phyloP scores from a whole-genome alignment of 129 eudicot genomes.

The Chrysanthemum seticuspe region DNA sequence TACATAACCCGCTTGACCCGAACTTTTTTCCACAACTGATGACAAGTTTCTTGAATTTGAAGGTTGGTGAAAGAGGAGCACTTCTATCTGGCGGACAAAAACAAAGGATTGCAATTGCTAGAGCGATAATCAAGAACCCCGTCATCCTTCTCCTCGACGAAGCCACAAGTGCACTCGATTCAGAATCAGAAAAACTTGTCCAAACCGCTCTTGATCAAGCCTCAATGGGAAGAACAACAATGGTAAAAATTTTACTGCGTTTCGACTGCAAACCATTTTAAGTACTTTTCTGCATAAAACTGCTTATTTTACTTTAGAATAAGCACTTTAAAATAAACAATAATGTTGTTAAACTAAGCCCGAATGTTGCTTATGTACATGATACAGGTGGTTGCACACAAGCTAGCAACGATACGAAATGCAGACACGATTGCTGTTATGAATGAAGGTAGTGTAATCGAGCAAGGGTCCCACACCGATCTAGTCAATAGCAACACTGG shows the following conservation, averaged over 20 bases:
- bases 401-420: constrained; percentile 79
- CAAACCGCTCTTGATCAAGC: constrained; percentile 96
- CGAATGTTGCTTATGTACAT: constrained; percentile 4
- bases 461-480: constrained; percentile 70
- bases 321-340: no score
- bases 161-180: constrained; percentile 98
- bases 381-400: constrained; percentile 85
- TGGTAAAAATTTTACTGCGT: constrained; percentile 40
- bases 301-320: no score
- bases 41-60: constrained; percentile 10
- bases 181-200: constrained; percentile 86
- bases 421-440: constrained; percentile 87
- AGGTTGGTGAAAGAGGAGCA: constrained; percentile 96
- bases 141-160: constrained; percentile 91
- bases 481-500: constrained; percentile 53
- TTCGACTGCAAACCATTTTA: neutral
- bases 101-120: constrained; percentile 85
- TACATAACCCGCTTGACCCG: neutral
- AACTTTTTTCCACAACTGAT: neutral
- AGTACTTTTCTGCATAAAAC: neutral
- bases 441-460: constrained; percentile 58
- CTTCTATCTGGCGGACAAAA: constrained; percentile 96
- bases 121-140: constrained; percentile 87
- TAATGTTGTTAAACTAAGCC: no score
- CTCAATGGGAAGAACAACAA: constrained; percentile 86